Evolutionary conservation across 2,329 filamentous ascomycete species (phyloP), one percentile per base, ranked within the genome.

Genomic region (Cladophialophora carrionii): DNA sequence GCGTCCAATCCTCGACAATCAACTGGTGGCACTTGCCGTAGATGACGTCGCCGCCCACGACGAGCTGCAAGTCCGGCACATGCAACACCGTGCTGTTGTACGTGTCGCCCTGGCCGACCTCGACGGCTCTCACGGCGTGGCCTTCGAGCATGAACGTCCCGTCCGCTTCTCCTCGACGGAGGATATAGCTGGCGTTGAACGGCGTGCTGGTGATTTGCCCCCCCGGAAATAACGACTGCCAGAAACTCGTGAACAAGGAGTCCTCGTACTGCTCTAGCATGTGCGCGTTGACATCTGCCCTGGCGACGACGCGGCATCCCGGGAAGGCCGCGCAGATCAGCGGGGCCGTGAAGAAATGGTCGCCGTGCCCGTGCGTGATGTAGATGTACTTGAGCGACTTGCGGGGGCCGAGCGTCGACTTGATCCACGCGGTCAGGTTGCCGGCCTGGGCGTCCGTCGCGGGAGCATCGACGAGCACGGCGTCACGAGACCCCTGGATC

Each of bases 311-410:
- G 1, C 29, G 52, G 0, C 64, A 61, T 22, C 68, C 71, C 0
- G 78, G 76, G 37, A 74, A 80, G 1, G 70, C 71, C 12, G 72
- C 63, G 1, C 68, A 31, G 3, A 80, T 58, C 6, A 71, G 52
- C 0, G 73, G 63, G 14, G 75, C 64, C 55, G 76, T 76, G 58
- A 79, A 76, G 65, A 72, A 80, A 67, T 81, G 78, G 68, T 80
- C 78, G 8, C 73, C 78, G 55, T 80, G 78, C 22, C 76, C 76
- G 54, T 80, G 78, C 0, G 78, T 80, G 56, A 79, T 75, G 68
- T 79, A 80, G 24, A 80, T 76, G 34, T 74, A 74, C 4, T 66
- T 69, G 0, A 80, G 68, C 1, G 70, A 70, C 29, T 73, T 74
- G 20, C 62, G 64, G 0, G 73, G 73, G 1, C 52, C 52, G 1